Percentiles rank a stretch among this genome's conserved stretches.
phyloP scores from a whole-genome alignment of 306 rosid genomes.

The Herpetospermum pedunculosum region DNA sequence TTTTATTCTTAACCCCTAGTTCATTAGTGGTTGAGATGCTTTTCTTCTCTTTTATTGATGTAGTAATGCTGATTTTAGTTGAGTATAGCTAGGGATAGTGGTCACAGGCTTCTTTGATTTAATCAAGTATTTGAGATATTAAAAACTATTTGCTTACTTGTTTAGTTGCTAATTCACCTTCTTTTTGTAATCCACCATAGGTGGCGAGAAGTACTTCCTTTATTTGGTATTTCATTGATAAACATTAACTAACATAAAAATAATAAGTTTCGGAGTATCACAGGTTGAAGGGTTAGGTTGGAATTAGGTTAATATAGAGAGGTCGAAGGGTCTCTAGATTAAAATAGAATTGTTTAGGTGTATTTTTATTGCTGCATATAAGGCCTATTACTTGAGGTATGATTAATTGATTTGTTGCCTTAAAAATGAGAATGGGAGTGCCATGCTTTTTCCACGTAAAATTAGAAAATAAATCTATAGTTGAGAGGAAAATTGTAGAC shows the following conservation, averaged over 20 bases:
- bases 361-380: conserved; percentile 43
- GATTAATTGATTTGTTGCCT: neutral
- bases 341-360: neutral
- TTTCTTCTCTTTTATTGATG: neutral
- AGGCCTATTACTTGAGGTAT: conserved; percentile 85
- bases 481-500: neutral
- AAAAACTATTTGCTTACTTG: too few relatives aligned
- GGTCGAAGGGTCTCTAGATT: neutral
- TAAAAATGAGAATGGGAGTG: neutral
- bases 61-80: neutral
- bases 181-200: too few relatives aligned
- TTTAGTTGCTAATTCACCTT: too few relatives aligned
- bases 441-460: neutral
- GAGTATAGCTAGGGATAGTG: neutral
- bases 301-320: neutral
- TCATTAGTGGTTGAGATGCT: neutral
- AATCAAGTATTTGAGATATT: neutral
- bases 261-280: neutral
- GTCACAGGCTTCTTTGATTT: neutral
- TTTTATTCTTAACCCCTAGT: neutral
- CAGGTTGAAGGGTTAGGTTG: neutral
- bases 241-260: too few relatives aligned
- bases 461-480: neutral
- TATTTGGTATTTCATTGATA: too few relatives aligned
- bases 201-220: too few relatives aligned